Evolutionary conservation across 1,284 basidiomycete genomes (phyloP), one percentile per base, ranked within the genome.

Genomic region (Naganishia sp.): DNA sequence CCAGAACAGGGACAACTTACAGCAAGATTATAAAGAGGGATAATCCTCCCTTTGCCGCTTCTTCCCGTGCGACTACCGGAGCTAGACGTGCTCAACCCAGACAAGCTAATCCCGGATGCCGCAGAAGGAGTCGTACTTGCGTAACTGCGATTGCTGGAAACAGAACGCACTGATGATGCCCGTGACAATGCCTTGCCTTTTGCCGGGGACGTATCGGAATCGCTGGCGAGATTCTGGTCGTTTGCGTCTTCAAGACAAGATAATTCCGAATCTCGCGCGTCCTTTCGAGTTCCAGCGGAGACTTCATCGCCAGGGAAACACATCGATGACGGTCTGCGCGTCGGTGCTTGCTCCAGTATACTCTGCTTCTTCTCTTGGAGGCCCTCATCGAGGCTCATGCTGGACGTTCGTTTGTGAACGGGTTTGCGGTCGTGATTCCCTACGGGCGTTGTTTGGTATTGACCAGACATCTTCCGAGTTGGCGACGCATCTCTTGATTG

Each of bases 401-500:
- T 61, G 36, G 59, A 61, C 23, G 59, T 61, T 23, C 59, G 39
- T 43, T 52, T 61, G 48, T 61, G 59, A 16, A 61, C 21, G 13
- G 59, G 48, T 28, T 39, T 42, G 23, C 33, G 48, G 2, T 11
- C 25, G 21, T 16, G 48, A 43, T 21, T 50, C 7, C 21, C 39
- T 5, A 9, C 23, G 18, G 46, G 18, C 16, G 16, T 28, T 10
- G 3, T 23, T 18, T 52, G 42, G n/a, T 39, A 39, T 25, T 50
- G 36, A 6, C 48, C 48, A 11, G 59, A 42, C 16, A 61, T 5
- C 16, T 1, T 42, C 10, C 59, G 48, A 18, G 59, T 61, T 11
- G 59, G 59, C 15, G 59, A 61, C 3, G 59, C 46, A 48, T 61
- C 59, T 44, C 59, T 61, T 23, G 59, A 61, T 25, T 44, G 48